These are phyloP conservation scores for Aspergillus funiculosus DNA, from an alignment of 495 filamentous ascomycete genomes.

Conservation along the genomic window DNA sequence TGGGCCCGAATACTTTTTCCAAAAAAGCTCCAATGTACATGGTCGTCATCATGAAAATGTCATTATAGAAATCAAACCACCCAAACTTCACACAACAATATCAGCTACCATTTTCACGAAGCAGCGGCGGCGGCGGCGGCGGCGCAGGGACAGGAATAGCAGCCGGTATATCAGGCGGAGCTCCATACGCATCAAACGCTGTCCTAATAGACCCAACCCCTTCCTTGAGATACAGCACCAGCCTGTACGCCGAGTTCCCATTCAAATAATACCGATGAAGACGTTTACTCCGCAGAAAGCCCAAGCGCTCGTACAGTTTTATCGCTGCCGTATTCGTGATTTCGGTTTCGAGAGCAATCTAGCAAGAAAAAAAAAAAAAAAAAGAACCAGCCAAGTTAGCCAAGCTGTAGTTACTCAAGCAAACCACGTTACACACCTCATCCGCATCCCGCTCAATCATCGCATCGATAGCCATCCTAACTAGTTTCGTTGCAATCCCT, in stretches of 20 bases:
- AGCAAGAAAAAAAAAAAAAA: conserved; percentile 8
- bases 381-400: conserved; percentile 6
- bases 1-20: too few relatives aligned
- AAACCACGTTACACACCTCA: conserved; percentile 51
- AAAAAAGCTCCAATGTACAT: too few relatives aligned
- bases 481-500: conserved; percentile 87
- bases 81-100: not conserved
- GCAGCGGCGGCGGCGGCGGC: conserved; percentile 16
- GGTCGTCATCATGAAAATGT: too few relatives aligned
- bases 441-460: conserved; percentile 83
- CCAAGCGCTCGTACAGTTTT: conserved; percentile 87
- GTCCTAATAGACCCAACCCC: conserved; percentile 41
- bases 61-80: too few relatives aligned
- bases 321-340: conserved; percentile 89
- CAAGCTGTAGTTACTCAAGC: too few relatives aligned
- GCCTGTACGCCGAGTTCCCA: conserved; percentile 86
- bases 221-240: conserved; percentile 77
- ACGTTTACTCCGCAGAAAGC: conserved; percentile 88
- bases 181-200: conserved; percentile 35
- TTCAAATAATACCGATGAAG: conserved; percentile 96
- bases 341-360: conserved; percentile 94
- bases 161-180: conserved; percentile 10
- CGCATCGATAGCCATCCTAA: conserved; percentile 83
- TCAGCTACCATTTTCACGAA: conserved; percentile 25
- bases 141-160: conserved; percentile 1